Percentiles rank a stretch among this genome's conserved stretches.
phyloP scores from a whole-genome alignment of 495 filamentous ascomycete species.

The Xanthoparmelia taractica region DNA sequence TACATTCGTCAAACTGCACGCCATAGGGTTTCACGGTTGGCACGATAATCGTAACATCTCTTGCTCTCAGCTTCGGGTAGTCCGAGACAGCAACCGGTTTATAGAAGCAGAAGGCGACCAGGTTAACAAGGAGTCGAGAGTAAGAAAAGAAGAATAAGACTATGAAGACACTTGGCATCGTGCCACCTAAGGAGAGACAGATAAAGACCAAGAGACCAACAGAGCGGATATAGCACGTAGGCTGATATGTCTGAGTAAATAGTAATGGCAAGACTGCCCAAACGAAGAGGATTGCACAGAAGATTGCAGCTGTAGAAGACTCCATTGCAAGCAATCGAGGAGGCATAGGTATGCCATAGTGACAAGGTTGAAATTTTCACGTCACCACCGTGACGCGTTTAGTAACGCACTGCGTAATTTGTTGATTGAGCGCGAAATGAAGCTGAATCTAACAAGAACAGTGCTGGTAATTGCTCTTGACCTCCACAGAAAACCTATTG shows the following conservation, averaged over 20 bases:
- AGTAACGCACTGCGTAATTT: not conserved
- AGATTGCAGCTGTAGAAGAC: not conserved
- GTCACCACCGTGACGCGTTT: not conserved
- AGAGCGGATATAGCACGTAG: not conserved
- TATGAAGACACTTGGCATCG: not conserved
- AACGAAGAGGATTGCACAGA: not conserved
- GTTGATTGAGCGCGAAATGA: not conserved
- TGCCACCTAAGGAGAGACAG: not conserved
- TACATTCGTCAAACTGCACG: not conserved
- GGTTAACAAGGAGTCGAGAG: not conserved
- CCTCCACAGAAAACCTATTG: too few relatives aligned
- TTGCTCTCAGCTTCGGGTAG: not conserved
- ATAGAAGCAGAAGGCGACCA: not conserved
- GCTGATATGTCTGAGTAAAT: not conserved
- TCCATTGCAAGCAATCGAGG: not conserved
- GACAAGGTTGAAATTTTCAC: not conserved
- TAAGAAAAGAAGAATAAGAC: not conserved
- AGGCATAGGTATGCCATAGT: not conserved
- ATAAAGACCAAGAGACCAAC: not conserved
- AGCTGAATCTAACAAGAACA: not conserved
- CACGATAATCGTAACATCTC: constrained; percentile 11
- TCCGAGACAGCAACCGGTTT: not conserved
- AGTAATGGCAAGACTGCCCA: not conserved
- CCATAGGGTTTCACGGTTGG: not conserved
- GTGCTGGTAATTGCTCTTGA: too few relatives aligned